Evolutionary conservation across 2,329 filamentous ascomycete genomes (phyloP), one percentile per base, ranked within the genome.

Genomic region (Dactylellina haptotyla): DNA sequence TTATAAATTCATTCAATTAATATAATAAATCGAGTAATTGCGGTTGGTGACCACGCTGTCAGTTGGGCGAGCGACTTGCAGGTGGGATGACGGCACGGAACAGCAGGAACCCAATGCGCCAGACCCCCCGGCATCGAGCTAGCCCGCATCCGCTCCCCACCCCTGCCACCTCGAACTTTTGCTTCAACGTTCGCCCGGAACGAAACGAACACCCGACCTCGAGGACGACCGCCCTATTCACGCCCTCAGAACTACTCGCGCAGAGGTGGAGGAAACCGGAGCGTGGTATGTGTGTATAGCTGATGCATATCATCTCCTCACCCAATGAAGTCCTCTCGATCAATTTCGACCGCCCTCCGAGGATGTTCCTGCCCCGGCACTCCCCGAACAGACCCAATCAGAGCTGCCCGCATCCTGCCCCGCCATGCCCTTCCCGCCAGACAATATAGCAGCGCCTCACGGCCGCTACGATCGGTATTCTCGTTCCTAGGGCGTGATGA

Each of bases 1-100:
- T 34, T 6, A 6, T 34, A 34, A 6, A 34, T 34, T 34, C 14
- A 34, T n/a, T n/a, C n/a, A n/a, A n/a, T n/a, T n/a, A n/a, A n/a
- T n/a, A n/a, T n/a, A n/a, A n/a, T n/a, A n/a, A n/a, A n/a, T n/a
- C 4, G 14, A 25, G 32, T 20, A 48, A 48, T 43, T 34, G 25
- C 39, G 20, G 58, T 63, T 53, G 50, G 65, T 50, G 67, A 72
- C 58, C 67, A 72, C 67, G 67, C 67, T 72, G 67, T 51, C 64
- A 53, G 56, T 54, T 67, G 45, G n/a, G 20, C 30, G 32, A 20
- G 23, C 53, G 32, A 5, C 4, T 12, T 32, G 28, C 37, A 39
- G 32, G 30, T 48, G 34, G 43, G 37, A 54, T 56, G 65, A 54
- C 46, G 48, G 56, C 46, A 45, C 63, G 28, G 62, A 37, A 37